phyloP scores from a whole-genome alignment of 257 asterid genomes.

The Scutellaria galericulata region DNA sequence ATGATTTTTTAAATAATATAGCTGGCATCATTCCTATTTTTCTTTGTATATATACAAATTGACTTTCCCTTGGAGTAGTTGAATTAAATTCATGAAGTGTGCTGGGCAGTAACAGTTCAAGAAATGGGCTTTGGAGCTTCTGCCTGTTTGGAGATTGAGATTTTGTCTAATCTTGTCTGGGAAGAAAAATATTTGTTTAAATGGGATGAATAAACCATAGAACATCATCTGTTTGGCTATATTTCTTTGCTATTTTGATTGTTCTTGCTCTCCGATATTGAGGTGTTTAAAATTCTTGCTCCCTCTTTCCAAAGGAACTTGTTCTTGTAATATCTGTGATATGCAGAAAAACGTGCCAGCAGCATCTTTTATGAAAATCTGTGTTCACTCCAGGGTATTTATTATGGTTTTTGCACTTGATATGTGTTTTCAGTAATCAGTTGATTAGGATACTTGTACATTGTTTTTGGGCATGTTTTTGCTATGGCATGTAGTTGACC shows the following conservation, averaged over 20 bases:
- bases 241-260: not conserved
- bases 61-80: slow-evolving; percentile 5
- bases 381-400: no score
- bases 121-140: not conserved
- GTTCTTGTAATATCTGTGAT: not conserved
- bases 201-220: not conserved
- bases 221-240: not conserved
- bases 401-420: no score
- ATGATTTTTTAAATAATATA: not conserved
- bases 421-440: no score
- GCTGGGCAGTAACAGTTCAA: slow-evolving; percentile 8
- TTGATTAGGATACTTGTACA: no score
- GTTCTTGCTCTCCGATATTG: not conserved
- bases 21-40: not conserved
- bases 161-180: not conserved
- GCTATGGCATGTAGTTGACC: slow-evolving; percentile 5
- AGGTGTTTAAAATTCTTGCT: not conserved
- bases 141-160: not conserved
- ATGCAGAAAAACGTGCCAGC: not conserved
- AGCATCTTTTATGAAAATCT: not conserved
- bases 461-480: not conserved
- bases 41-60: not conserved
- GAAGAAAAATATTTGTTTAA: not conserved
- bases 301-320: not conserved
- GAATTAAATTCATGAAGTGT: not conserved